Evolutionary conservation across 129 eudicot species (phyloP).

Genomic region (Solidago caesia): DNA sequence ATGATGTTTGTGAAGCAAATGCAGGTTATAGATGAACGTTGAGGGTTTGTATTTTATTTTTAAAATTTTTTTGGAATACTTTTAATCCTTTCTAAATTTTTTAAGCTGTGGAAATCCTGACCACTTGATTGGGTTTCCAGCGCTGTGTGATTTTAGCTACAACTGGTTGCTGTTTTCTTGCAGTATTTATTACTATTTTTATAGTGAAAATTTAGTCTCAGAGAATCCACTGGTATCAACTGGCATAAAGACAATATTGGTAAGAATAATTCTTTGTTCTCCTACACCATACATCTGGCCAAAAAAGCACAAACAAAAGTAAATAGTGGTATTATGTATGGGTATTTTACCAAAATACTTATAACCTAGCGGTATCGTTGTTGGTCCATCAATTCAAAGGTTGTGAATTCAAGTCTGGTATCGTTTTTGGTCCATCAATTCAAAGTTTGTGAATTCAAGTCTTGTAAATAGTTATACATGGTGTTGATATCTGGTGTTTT

Average conservation of each 20-base stretch:
- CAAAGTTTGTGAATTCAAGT: not conserved
- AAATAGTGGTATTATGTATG: too few species aligned
- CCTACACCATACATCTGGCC: too few species aligned
- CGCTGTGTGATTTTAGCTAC: not conserved
- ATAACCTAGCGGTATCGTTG: not conserved
- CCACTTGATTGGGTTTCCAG: not conserved
- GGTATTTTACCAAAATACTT: not conserved
- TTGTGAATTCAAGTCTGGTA: not conserved
- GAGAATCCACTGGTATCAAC: not conserved
- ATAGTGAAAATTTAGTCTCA: not conserved
- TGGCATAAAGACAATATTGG: not conserved
- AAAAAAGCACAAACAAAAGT: too few species aligned
- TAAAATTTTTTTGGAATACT: too few species aligned
- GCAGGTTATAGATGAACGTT: conserved; percentile 11
- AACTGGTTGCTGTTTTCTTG: not conserved
- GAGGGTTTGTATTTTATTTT: not conserved
- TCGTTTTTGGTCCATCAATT: not conserved
- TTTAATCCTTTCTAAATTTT: not conserved
- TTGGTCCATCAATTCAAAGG: not conserved
- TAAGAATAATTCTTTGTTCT: not conserved
- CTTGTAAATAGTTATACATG: too few species aligned
- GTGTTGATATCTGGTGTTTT: too few species aligned
- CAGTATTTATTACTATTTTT: not conserved
- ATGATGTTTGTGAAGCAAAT: conserved; percentile 21
- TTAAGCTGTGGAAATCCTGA: not conserved